Evolutionary conservation across 805 yeast species (phyloP).

Genomic region (Suhomyces pyralidae): DNA sequence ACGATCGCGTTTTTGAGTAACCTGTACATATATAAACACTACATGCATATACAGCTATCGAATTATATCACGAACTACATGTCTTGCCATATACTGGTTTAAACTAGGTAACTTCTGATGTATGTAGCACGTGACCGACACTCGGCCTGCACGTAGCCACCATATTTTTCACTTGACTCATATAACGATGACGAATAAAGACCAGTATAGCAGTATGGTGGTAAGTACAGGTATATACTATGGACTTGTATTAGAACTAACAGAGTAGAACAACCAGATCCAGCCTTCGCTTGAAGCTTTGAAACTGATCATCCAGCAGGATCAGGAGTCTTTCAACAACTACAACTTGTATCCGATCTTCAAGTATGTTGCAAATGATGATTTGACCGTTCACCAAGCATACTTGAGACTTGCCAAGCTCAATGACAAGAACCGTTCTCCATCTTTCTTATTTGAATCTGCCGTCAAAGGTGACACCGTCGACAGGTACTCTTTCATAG

Average conservation of each 20-base stretch:
- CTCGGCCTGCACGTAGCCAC: not conserved
- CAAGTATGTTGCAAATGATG: constrained; percentile 69
- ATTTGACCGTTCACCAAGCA: constrained; percentile 85
- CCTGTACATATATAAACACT: not conserved
- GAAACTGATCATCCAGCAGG: constrained; percentile 19
- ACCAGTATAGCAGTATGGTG: not conserved
- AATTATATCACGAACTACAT: not conserved
- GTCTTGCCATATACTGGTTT: not conserved
- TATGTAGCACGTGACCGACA: not conserved
- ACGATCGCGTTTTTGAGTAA: constrained; percentile 7
- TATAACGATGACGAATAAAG: not conserved
- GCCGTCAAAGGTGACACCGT: constrained; percentile 87
- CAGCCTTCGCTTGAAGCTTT: constrained; percentile 39
- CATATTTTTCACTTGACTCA: not conserved
- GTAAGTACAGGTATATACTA: not conserved
- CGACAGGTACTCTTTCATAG: constrained; percentile 89
- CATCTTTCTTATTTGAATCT: constrained; percentile 83
- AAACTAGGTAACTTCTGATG: too few relatives aligned
- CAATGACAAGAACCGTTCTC: constrained; percentile 46
- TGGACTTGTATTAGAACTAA: not conserved
- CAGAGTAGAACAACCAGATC: constrained; percentile 18
- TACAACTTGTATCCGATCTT: constrained; percentile 82
- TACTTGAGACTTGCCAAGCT: constrained; percentile 79
- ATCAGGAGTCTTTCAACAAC: constrained; percentile 5
- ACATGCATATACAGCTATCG: not conserved